Conservation (phyloP, 2,329 filamentous ascomycete species). For the Calonectria ilicicola region DNA sequence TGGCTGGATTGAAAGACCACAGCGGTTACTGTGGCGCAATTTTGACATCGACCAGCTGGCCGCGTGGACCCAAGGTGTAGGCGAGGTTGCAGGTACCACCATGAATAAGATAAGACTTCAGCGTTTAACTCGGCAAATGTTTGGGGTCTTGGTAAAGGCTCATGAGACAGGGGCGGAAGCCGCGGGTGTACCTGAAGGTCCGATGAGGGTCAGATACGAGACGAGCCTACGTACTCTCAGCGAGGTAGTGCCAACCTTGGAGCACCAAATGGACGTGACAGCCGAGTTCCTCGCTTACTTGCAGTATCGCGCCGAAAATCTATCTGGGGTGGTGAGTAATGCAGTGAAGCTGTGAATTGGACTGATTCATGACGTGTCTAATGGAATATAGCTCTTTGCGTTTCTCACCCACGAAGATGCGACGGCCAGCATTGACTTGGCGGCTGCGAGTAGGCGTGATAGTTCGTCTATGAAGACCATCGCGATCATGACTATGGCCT, state of each 20-base stretch:
- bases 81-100: no score
- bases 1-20: no score
- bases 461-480: background rate
- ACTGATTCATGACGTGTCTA: background rate
- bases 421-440: background rate
- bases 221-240: background rate
- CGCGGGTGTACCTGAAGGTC: background rate
- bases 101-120: no score
- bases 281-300: background rate
- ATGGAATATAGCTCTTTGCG: background rate
- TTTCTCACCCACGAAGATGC: background rate
- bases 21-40: no score
- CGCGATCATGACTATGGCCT: background rate
- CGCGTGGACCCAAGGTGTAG: no score
- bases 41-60: no score
- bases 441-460: background rate
- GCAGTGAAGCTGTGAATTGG: background rate
- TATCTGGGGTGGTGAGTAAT: background rate
- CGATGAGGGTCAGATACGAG: background rate
- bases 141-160: no score
- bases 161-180: no score
- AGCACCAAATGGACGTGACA: background rate
- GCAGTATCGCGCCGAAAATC: background rate
- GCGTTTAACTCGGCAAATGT: no score
- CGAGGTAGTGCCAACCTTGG: background rate